Percentiles rank a stretch among this genome's conserved stretches.
Conservation (phyloP, 140 eudicot species). For the Flaveria floridana region DNA sequence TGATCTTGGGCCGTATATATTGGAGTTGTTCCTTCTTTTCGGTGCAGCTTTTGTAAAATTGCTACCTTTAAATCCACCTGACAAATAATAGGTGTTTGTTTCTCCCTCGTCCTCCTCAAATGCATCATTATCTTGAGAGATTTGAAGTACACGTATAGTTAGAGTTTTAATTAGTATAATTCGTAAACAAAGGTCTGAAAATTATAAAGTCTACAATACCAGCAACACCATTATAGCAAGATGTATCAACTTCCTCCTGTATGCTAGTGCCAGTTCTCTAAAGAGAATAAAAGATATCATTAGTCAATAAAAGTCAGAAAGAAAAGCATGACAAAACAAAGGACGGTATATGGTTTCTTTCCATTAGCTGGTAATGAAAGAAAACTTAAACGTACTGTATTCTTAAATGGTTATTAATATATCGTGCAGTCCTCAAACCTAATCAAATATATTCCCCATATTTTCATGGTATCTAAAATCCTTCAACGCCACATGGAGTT, state of each 20-base stretch:
- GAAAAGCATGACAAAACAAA: slow-evolving; percentile 2
- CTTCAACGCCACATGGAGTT: neutral
- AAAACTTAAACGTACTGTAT: neutral
- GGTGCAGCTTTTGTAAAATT: slow-evolving; percentile 45
- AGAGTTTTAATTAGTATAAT: slow-evolving; percentile 9
- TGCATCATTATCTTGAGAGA: slow-evolving; percentile 44
- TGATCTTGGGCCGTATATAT: slow-evolving; percentile 48
- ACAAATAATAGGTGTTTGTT: slow-evolving; percentile 49
- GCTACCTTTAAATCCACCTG: slow-evolving; percentile 57
- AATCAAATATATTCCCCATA: neutral
- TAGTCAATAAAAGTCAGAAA: neutral
- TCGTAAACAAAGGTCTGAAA: slow-evolving; percentile 15
- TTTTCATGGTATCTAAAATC: neutral
- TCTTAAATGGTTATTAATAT: neutral
- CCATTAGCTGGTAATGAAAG: neutral
- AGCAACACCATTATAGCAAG: slow-evolving; percentile 60
- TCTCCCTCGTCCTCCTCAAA: slow-evolving; percentile 75
- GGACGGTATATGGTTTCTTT: neutral
- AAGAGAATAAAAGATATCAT: neutral
- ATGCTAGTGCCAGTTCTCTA: slow-evolving; percentile 56
- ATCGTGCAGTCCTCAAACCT: neutral
- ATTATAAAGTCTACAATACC: slow-evolving; percentile 37
- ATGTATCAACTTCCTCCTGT: slow-evolving; percentile 65
- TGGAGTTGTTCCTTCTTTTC: slow-evolving; percentile 49
- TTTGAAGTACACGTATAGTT: slow-evolving; percentile 42